Base-by-base conservation (phyloP, 805 yeast genomes). In the Starmerella tilneyi region DNA sequence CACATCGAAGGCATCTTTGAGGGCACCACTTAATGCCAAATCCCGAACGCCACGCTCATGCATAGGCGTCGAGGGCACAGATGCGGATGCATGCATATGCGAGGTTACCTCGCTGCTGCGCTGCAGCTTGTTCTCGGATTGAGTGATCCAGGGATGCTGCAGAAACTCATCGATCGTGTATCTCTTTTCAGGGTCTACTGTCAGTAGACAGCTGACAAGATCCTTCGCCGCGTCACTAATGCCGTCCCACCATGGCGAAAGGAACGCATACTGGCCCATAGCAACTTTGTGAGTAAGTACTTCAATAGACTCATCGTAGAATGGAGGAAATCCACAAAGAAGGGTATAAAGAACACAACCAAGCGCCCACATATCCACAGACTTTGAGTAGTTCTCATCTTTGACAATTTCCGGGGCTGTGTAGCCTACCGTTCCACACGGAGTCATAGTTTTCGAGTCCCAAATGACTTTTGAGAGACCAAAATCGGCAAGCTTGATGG, bases 351-450 rank as follows among this genome's bases (percentile, higher is more conserved):
- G 66, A 0, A 92, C 96, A 66, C 98, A 92, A 0, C 98, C 98
- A 44, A 92, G 69, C 5, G 96, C 96, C 98, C 98, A 92, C 92
- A 92, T 84, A 62, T 92, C 98, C 29, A 92, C 98, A 52, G 86
- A 81, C 67, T 84, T 85, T 1, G 95, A 83, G 60, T 92, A 92
- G 38, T 79, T 73, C 66, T 88, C 94, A 63, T 92, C 97, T 53
- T 81, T 79, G 32, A 92, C 97, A 55, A 92, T 89, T 63, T 92
- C 98, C 0, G 98, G 98, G 0, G 98, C 98, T 2, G 97, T 89
- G 59, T 92, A 92, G 3, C 97, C 97, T 15, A 92, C 96, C 1
- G 98, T 92, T 42, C 98, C 98, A 66, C 98, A 92, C 0, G 98
- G 98, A 0, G 98, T 92, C 72, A 85, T 84, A 19, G 96, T 84